Evolutionary conservation across 2,329 filamentous ascomycete species (phyloP).

Genomic region (Phaeoacremonium minimum): DNA sequence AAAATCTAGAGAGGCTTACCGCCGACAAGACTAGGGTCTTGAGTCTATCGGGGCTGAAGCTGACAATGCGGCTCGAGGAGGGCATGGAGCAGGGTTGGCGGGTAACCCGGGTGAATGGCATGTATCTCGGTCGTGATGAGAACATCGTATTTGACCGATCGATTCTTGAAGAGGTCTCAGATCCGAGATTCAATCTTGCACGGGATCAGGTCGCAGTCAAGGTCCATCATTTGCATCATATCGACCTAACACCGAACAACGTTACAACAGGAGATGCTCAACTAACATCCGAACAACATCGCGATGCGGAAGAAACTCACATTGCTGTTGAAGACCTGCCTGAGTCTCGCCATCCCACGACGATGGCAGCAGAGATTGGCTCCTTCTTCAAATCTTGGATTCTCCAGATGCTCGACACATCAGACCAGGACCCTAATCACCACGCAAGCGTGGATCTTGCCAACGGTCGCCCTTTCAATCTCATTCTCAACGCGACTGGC

Average conservation of each 20-base stretch:
- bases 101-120: conserved; percentile 76
- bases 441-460: no score
- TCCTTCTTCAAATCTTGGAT: conserved; percentile 44
- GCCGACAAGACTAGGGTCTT: conserved; percentile 42
- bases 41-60: conserved; percentile 52
- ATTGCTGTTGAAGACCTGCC: conserved; percentile 9
- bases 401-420: conserved; percentile 31
- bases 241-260: conserved; percentile 64
- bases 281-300: conserved; percentile 4
- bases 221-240: conserved; percentile 41
- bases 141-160: conserved; percentile 76
- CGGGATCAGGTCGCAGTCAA: conserved; percentile 53
- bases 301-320: conserved; percentile 11
- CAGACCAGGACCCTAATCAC: not conserved
- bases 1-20: conserved; percentile 40
- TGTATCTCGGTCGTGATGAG: conserved; percentile 82
- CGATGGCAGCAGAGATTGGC: conserved; percentile 16
- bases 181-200: conserved; percentile 79
- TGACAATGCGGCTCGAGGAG: conserved; percentile 65
- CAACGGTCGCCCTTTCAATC: conserved; percentile 17
- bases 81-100: conserved; percentile 52
- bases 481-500: conserved; percentile 28
- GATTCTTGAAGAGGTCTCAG: conserved; percentile 69
- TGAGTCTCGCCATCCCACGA: conserved; percentile 6
- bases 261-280: no score